Percentiles rank a stretch among this genome's conserved stretches.
Conservation (phyloP, 306 rosid genomes). For the Vigna mungo region DNA sequence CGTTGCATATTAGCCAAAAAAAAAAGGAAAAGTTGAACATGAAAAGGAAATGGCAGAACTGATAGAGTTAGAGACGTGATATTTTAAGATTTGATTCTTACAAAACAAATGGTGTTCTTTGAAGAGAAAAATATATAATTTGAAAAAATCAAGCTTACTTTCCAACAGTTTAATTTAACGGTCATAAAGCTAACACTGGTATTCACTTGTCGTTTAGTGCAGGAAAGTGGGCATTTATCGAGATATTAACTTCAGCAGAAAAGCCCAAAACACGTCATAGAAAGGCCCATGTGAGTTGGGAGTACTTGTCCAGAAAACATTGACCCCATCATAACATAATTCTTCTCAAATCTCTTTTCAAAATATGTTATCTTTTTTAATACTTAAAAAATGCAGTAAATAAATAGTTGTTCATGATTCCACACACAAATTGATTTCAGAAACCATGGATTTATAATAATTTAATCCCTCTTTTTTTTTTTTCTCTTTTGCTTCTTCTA, state of each 20-base stretch:
- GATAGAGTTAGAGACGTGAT: neutral
- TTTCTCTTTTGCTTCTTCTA: neutral
- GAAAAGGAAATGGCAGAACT: neutral
- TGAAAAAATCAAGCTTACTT: neutral
- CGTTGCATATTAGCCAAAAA: neutral
- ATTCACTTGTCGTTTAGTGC: slow-evolving; percentile 22
- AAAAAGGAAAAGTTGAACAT: neutral
- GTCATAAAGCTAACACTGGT: neutral
- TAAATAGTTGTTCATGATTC: neutral
- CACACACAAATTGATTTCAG: neutral
- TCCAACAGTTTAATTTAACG: slow-evolving; percentile 13
- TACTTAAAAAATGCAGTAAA: neutral
- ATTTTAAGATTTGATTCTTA: neutral
- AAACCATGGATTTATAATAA: no score
- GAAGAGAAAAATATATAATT: neutral
- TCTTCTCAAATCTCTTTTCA: neutral
- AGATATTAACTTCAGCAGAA: neutral
- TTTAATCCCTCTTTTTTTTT: no score
- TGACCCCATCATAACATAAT: neutral
- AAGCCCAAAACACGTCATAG: slow-evolving; percentile 3
- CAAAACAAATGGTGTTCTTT: neutral
- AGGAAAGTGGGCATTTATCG: neutral
- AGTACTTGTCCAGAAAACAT: neutral
- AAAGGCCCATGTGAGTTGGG: slow-evolving; percentile 26
- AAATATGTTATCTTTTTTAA: neutral